phyloP scores from a whole-genome alignment of 805 yeast genomes.

The Danielia oregonensis region DNA sequence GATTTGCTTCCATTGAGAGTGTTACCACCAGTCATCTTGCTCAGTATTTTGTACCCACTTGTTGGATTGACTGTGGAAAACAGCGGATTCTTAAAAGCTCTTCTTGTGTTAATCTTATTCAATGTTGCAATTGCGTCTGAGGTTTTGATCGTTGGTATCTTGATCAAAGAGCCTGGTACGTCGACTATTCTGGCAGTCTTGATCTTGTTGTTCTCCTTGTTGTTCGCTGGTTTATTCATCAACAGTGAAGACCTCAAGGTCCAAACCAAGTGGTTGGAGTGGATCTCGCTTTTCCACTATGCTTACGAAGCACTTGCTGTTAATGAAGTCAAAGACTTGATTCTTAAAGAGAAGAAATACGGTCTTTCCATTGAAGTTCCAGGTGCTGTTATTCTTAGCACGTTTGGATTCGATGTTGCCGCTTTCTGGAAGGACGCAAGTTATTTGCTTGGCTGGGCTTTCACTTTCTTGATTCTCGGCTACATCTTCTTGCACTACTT shows the following conservation, averaged over 20 bases:
- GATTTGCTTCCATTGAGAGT: conserved; percentile 91
- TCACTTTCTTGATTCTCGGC: conserved; percentile 61
- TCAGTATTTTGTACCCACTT: conserved; percentile 81
- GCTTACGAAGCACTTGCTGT: conserved; percentile 92
- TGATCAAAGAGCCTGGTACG: conserved; percentile 85
- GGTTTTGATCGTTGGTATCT: conserved; percentile 81
- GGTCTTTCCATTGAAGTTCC: conserved; percentile 95
- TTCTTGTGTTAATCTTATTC: conserved; percentile 71
- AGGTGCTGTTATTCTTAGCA: conserved; percentile 92
- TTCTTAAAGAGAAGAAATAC: conserved; percentile 81
- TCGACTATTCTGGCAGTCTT: conserved; percentile 87
- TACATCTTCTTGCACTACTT: conserved; percentile 68
- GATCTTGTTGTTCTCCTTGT: conserved; percentile 74
- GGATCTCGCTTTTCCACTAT: conserved; percentile 87
- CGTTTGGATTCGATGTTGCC: conserved; percentile 88
- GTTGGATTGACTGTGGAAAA: conserved; percentile 82
- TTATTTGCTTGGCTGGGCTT: conserved; percentile 55
- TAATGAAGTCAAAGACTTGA: conserved; percentile 86
- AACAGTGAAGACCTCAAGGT: conserved; percentile 62
- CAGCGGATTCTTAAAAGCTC: conserved; percentile 66
- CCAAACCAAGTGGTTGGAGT: conserved; percentile 70
- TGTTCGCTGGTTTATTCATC: conserved; percentile 92
- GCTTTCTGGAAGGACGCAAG: conserved; percentile 67
- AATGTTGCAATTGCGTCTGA: conserved; percentile 84
- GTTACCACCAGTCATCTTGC: conserved; percentile 83